Percentiles rank a stretch among this genome's conserved stretches.
Evolutionary conservation across 148 eudicot species (phyloP).

Genomic region (Limonium bicolor): DNA sequence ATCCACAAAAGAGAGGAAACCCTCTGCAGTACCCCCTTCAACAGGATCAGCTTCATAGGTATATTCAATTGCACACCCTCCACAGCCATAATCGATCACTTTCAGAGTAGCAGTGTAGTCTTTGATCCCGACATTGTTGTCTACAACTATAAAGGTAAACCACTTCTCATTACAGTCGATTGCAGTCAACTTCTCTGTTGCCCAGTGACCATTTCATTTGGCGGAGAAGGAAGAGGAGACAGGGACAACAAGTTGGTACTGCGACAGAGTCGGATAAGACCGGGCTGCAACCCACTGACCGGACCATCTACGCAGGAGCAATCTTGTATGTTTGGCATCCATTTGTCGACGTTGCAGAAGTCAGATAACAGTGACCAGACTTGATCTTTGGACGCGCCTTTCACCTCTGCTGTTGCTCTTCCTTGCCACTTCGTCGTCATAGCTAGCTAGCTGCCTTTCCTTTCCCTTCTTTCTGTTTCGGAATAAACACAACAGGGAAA

Average conservation of each 20-base stretch:
- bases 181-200: slow-evolving; percentile 21
- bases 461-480: no score
- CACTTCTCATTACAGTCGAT: slow-evolving; percentile 10
- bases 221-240: no score
- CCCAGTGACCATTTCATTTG: no score
- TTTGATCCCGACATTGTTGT: slow-evolving; percentile 27
- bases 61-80: slow-evolving; percentile 25
- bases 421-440: slow-evolving; percentile 5
- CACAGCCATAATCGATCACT: slow-evolving; percentile 8
- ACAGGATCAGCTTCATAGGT: slow-evolving; percentile 26
- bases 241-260: no score
- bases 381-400: neutral
- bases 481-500: no score
- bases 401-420: neutral
- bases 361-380: slow-evolving; percentile 5
- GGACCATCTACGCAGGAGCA: neutral
- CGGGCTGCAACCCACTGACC: neutral
- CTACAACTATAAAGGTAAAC: slow-evolving; percentile 19
- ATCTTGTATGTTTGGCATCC: slow-evolving; percentile 1
- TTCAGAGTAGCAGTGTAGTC: slow-evolving; percentile 17
- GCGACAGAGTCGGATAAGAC: slow-evolving; percentile 2
- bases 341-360: neutral
- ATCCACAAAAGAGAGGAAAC: slow-evolving; percentile 19
- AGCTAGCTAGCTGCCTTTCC: no score
- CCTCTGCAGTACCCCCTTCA: slow-evolving; percentile 16